Evolutionary conservation across 108 stramenopile species (phyloP).

Genomic region (Cyclotella distinguenda): DNA sequence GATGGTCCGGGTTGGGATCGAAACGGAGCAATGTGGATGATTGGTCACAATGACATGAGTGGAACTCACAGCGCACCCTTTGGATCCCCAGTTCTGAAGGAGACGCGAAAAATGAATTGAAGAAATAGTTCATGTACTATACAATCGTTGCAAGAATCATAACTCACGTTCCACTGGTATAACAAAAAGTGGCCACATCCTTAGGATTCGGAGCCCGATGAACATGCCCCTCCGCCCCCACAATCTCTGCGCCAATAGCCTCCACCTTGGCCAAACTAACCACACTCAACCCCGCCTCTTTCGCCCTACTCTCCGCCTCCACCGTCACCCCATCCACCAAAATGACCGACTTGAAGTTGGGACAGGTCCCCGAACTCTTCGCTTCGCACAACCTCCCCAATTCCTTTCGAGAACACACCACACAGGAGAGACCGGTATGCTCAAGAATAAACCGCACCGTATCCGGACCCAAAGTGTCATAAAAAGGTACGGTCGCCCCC

Average conservation of each 20-base stretch:
- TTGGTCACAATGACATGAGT: not conserved
- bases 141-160: not conserved
- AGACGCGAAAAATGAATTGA: not conserved
- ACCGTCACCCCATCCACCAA: slow-evolving; percentile 74
- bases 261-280: slow-evolving; percentile 82
- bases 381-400: slow-evolving; percentile 67
- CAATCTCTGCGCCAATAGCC: slow-evolving; percentile 68
- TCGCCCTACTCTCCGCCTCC: slow-evolving; percentile 55
- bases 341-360: slow-evolving; percentile 54
- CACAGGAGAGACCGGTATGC: slow-evolving; percentile 78
- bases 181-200: slow-evolving; percentile 68
- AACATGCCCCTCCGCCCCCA: slow-evolving; percentile 57
- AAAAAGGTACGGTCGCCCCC: slow-evolving; percentile 89
- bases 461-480: slow-evolving; percentile 94
- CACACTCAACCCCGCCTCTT: slow-evolving; percentile 56
- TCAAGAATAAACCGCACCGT: slow-evolving; percentile 83
- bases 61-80: slow-evolving; percentile 80
- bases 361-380: slow-evolving; percentile 57
- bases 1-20: not conserved
- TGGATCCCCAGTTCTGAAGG: slow-evolving; percentile 71
- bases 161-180: slow-evolving; percentile 27
- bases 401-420: slow-evolving; percentile 79
- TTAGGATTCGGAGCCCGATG: slow-evolving; percentile 67
- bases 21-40: not conserved
- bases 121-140: not conserved